These are phyloP conservation scores for Conringia planisiliqua DNA, from an alignment of 345 rosid species.

Conservation along the genomic window DNA sequence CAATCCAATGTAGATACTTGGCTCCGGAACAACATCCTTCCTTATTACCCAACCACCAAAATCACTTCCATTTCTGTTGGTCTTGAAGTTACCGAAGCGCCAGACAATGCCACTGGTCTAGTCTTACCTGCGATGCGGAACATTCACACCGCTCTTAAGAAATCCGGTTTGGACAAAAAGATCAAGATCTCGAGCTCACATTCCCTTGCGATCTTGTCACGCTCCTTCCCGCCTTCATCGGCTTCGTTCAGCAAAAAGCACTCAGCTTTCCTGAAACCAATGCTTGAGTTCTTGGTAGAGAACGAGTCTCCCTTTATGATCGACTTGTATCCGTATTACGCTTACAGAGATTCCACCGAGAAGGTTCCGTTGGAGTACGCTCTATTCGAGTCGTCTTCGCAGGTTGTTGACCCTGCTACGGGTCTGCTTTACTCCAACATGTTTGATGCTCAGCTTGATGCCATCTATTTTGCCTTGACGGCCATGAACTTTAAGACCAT, in stretches of 20 bases:
- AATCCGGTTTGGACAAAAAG: slow-evolving; percentile 70
- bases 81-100: slow-evolving; percentile 69
- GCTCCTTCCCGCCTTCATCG: slow-evolving; percentile 88
- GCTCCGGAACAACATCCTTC: slow-evolving; percentile 78
- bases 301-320: slow-evolving; percentile 92
- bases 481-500: slow-evolving; percentile 71
- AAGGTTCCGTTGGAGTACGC: slow-evolving; percentile 79
- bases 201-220: slow-evolving; percentile 77
- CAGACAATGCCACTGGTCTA: slow-evolving; percentile 55
- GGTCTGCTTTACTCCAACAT: slow-evolving; percentile 89
- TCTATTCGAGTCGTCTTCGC: slow-evolving; percentile 67
- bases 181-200: slow-evolving; percentile 85
- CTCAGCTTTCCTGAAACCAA: slow-evolving; percentile 67
- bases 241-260: slow-evolving; percentile 73
- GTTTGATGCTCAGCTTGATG: slow-evolving; percentile 98
- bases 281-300: slow-evolving; percentile 88
- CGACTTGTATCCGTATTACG: slow-evolving; percentile 82
- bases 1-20: slow-evolving; percentile 87
- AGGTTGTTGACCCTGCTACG: slow-evolving; percentile 79
- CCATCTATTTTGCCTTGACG: slow-evolving; percentile 67
- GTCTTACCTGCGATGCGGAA: slow-evolving; percentile 88
- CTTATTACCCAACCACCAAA: slow-evolving; percentile 77
- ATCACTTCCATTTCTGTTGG: slow-evolving; percentile 84
- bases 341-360: slow-evolving; percentile 66
- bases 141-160: slow-evolving; percentile 64